These are phyloP conservation scores for Lepidium aucheri DNA, from an alignment of 345 rosid species.

Conservation along the genomic window DNA sequence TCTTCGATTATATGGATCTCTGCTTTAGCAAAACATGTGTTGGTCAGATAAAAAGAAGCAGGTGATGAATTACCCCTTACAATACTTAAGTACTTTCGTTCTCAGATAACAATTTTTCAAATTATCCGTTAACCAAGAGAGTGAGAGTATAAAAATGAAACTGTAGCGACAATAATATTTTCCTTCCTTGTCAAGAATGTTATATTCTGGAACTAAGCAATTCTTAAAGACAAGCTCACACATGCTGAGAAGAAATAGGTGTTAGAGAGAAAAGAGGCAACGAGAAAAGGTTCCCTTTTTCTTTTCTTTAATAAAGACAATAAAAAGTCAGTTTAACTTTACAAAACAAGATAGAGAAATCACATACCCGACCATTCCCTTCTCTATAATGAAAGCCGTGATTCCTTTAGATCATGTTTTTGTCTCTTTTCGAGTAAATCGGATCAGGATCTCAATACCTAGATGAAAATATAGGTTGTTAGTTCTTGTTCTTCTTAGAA, in stretches of 20 bases:
- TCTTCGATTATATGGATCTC: too few species aligned
- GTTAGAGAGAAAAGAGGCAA: constrained; percentile 30
- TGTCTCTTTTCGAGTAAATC: constrained; percentile 76
- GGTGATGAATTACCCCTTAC: neutral
- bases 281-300: neutral
- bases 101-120: neutral
- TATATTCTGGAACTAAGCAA: constrained; percentile 82
- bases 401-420: constrained; percentile 85
- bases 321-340: neutral
- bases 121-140: neutral
- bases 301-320: neutral
- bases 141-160: constrained; percentile 5
- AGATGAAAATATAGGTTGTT: too few species aligned
- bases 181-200: constrained; percentile 83
- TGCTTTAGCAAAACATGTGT: neutral
- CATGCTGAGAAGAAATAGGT: constrained; percentile 36
- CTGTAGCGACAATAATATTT: constrained; percentile 52
- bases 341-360: neutral
- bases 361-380: constrained; percentile 85
- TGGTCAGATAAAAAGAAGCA: neutral
- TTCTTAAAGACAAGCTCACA: constrained; percentile 95
- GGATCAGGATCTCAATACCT: too few species aligned
- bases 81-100: neutral
- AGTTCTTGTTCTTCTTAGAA: too few species aligned
- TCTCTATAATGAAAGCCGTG: constrained; percentile 85